Conservation (phyloP, 345 rosid species). For the Citropsis articulata region DNA sequence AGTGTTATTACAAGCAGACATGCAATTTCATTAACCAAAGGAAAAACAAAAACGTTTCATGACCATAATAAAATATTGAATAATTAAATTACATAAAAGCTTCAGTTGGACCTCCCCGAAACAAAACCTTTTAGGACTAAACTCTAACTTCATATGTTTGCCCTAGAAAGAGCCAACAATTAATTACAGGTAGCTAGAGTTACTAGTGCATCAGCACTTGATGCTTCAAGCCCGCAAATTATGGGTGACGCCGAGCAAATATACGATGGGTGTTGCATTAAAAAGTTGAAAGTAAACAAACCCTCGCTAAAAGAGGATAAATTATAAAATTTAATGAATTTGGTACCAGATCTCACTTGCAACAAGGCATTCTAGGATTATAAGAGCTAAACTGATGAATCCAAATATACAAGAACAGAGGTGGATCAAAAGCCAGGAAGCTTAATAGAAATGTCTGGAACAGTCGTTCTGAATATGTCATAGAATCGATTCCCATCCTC, state of each 20-base stretch:
- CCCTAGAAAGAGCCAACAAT: background rate
- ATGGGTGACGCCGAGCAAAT: background rate
- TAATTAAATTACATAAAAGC: background rate
- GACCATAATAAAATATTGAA: background rate
- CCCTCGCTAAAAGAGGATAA: background rate
- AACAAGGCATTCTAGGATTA: background rate
- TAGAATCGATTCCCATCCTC: background rate
- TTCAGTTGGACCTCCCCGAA: background rate
- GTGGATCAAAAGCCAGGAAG: background rate
- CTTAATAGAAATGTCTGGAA: background rate
- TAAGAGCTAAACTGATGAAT: background rate
- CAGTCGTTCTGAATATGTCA: background rate
- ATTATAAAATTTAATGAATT: background rate
- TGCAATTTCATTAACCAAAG: background rate
- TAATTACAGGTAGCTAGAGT: constrained; percentile 43
- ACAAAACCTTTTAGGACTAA: background rate
- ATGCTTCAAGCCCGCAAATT: constrained; percentile 42
- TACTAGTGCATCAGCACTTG: constrained; percentile 41
- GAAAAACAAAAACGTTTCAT: background rate
- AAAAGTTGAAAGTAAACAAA: background rate
- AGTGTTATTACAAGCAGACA: no score
- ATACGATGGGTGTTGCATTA: background rate
- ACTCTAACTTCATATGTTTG: background rate
- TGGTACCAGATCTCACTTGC: background rate
- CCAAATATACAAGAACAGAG: background rate